Percentiles rank a stretch among this genome's conserved stretches.
These are phyloP conservation scores for Colletotrichum ledebouriae DNA, from an alignment of 2,329 filamentous ascomycete species.

Conservation along the genomic window DNA sequence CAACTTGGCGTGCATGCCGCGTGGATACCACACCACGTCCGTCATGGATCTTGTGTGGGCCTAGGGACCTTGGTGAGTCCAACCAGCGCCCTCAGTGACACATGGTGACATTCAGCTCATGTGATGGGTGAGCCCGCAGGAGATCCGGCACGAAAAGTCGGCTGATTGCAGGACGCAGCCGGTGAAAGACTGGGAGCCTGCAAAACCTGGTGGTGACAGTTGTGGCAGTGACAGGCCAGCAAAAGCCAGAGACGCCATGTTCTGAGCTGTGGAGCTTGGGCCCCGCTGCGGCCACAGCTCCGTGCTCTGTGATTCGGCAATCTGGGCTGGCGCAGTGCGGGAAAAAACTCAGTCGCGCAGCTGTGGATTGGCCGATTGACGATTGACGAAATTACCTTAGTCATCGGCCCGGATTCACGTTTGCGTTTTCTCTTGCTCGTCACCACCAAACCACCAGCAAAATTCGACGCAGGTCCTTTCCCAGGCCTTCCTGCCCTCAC, in stretches of 20 bases:
- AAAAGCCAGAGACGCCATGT: conserved; percentile 20
- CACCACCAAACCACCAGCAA: conserved; percentile 39
- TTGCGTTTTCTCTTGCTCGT: conserved; percentile 35
- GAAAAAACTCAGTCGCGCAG: conserved; percentile 32
- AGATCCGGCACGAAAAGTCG: no score
- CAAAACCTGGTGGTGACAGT: background rate
- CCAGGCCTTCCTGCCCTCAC: conserved; percentile 29
- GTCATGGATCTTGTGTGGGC: conserved; percentile 23
- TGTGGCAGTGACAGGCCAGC: background rate
- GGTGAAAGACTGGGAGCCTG: no score
- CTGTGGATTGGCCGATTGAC: conserved; percentile 31
- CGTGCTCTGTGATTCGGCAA: conserved; percentile 11
- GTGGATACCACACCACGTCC: conserved; percentile 13
- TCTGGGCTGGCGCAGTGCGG: conserved; percentile 1
- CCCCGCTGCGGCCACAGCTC: conserved; percentile 24
- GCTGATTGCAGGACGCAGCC: no score
- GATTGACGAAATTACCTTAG: conserved; percentile 27
- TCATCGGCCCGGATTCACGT: conserved; percentile 2
- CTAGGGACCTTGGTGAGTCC: conserved; percentile 5
- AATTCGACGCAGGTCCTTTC: conserved; percentile 23
- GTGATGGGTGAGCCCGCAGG: background rate
- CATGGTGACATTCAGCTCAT: conserved; percentile 5
- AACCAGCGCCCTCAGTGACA: conserved; percentile 21
- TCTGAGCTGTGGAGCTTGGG: conserved; percentile 7
- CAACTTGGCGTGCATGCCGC: conserved; percentile 33